Evolutionary conservation across 495 filamentous ascomycete genomes (phyloP).

Genomic region (Neohortaea acidophila): DNA sequence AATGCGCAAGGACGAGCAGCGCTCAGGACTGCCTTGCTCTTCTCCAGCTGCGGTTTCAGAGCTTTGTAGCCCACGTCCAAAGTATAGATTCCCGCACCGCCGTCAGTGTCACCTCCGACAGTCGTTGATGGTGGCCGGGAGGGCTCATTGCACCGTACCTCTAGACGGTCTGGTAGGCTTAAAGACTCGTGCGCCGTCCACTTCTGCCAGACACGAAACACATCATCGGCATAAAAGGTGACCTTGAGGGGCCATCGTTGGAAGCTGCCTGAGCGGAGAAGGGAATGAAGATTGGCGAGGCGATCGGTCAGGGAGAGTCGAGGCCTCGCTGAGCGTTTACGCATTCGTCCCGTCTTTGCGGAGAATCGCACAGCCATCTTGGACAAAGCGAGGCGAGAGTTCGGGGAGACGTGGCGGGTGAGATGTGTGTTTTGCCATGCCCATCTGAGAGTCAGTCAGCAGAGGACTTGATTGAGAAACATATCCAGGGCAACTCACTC

Average conservation of each 20-base stretch:
- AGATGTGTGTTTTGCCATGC: slow-evolving; percentile 73
- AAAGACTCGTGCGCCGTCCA: slow-evolving; percentile 27
- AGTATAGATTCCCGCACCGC: slow-evolving; percentile 12
- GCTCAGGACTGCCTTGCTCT: slow-evolving; percentile 49
- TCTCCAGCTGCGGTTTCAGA: slow-evolving; percentile 54
- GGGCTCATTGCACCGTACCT: slow-evolving; percentile 2
- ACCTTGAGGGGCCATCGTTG: slow-evolving; percentile 63
- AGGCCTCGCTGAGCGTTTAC: slow-evolving; percentile 34
- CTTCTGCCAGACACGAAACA: slow-evolving; percentile 48
- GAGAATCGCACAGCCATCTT: slow-evolving; percentile 20
- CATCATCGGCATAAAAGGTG: slow-evolving; percentile 63
- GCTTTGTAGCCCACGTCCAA: slow-evolving; percentile 51
- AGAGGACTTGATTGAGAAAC: background rate
- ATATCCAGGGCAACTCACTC: slow-evolving; percentile 45
- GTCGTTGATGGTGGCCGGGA: background rate
- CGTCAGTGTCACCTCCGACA: background rate
- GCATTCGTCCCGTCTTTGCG: slow-evolving; percentile 8
- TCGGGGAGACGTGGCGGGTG: slow-evolving; percentile 52
- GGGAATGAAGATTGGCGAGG: slow-evolving; percentile 59
- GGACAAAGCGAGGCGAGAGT: slow-evolving; percentile 35
- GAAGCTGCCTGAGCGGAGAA: slow-evolving; percentile 67
- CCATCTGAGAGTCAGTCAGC: slow-evolving; percentile 45
- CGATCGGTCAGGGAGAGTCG: slow-evolving; percentile 43
- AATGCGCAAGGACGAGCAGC: slow-evolving; percentile 30
- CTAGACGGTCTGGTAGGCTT: slow-evolving; percentile 6